Base-by-base conservation (phyloP, 768 basidiomycete genomes). In the Xerocomellus amylosporus region DNA sequence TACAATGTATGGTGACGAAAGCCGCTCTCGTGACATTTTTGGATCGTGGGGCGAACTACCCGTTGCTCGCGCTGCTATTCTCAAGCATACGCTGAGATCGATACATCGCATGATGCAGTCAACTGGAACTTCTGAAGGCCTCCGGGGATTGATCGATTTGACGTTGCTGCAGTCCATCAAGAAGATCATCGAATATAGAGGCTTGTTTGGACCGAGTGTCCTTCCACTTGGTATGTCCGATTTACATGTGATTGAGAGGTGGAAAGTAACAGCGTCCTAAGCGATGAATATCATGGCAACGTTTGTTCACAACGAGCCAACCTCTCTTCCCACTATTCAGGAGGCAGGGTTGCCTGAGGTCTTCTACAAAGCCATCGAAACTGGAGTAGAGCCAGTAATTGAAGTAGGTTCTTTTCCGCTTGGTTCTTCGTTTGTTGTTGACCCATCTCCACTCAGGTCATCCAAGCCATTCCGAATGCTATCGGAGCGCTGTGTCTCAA, bases 231-330 rank as follows among this genome's bases (percentile, higher is more conserved):
- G 93, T 93, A 70, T 34, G 83, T 74, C 41, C 19, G 33, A 31
- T 42, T 26, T 28, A 15, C 44, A 56, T 38, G 19, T 28, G 4
- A 19, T 45, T 2, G 13, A 47, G 4, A 46, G 17, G n/a, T 44
- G 30, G 30, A 34, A 37, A 54, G 31, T 65, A 49, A 66, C 60
- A 17, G 33, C 34, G 7, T 20, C 50, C 9, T 31, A 50, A 62
- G 93, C 91, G 5, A 91, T 95, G 76, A 93, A 95, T 68, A 88
- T 94, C 65, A 92, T 97, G 86, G 86, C 93, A 14, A 93, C 93
- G 0, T 98, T 98, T 71, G 86, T 98, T 9, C 96, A 99, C 76
- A 99, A 98, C 60, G 97, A 99, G 70, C 97, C 97, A 8, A 98
- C 95, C 0, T 97, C 93, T 15, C 75, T 99, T 53, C 76, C 84